phyloP scores from a whole-genome alignment of 805 yeast genomes.

The Saccharomycopsis capsularis region DNA sequence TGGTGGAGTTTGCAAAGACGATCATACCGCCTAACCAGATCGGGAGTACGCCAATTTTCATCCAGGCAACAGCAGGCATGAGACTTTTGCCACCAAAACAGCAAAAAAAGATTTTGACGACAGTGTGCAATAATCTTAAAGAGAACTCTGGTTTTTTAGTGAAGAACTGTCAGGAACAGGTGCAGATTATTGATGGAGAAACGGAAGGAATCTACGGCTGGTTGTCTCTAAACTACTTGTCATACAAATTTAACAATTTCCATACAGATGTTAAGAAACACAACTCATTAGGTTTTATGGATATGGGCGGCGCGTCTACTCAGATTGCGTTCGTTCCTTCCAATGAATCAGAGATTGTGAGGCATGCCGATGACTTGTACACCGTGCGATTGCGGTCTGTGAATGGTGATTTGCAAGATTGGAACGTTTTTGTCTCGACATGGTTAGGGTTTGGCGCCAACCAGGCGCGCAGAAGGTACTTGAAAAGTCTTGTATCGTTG shows the following conservation, averaged over 20 bases:
- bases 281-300: slow-evolving; percentile 87
- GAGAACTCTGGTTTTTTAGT: slow-evolving; percentile 49
- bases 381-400: slow-evolving; percentile 57
- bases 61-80: slow-evolving; percentile 98
- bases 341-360: slow-evolving; percentile 45
- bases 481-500: slow-evolving; percentile 46
- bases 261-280: slow-evolving; percentile 36
- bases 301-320: slow-evolving; percentile 99
- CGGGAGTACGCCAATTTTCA: slow-evolving; percentile 70
- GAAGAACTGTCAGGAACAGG: slow-evolving; percentile 56
- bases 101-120: slow-evolving; percentile 45
- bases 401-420: slow-evolving; percentile 63
- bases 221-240: slow-evolving; percentile 82
- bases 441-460: slow-evolving; percentile 99
- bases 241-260: slow-evolving; percentile 49
- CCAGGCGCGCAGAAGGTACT: slow-evolving; percentile 74
- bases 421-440: slow-evolving; percentile 88
- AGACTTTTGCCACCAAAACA: slow-evolving; percentile 56
- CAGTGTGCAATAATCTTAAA: slow-evolving; percentile 53
- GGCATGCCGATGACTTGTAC: slow-evolving; percentile 69
- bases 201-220: slow-evolving; percentile 95
- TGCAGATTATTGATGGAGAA: slow-evolving; percentile 87
- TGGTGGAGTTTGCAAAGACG: slow-evolving; percentile 61
- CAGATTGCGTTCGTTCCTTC: slow-evolving; percentile 91
- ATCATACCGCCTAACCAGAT: slow-evolving; percentile 61